Evolutionary conservation across 768 basidiomycete genomes (phyloP), one percentile per base, ranked within the genome.

Genomic region (Amylocystis lapponica): DNA sequence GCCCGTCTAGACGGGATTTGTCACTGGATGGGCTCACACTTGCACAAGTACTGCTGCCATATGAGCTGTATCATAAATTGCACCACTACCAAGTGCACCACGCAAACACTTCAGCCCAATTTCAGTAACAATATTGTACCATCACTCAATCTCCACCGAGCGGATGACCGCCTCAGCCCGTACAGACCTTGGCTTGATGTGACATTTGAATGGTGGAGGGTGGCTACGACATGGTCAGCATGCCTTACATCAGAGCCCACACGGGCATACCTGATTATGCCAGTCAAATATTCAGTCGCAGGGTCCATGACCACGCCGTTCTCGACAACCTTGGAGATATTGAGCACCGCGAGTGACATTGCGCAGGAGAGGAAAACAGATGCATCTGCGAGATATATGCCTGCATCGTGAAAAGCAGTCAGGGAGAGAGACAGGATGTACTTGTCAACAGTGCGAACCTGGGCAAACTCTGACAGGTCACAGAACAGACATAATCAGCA

Each of bases 341-440:
- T 50, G 47, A 70, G 67, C 2, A 61, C 39, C 3, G 68, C 63
- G 21, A 72, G 55, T 10, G 53, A 57, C 21, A 64, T 64, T 3
- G 67, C 62, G 11, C 64, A 57, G 55, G 64, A 66, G 21, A 72
- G 13, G 13, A 56, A 62, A 3, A 64, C 41, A 3, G 66, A 68
- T 1, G 65, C 60, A 16, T 72, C 67, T 4, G 68, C 73, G 29
- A 78, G 52, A 35, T 68, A 41, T 20, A 63, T 56, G 5, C 72
- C 74, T 25, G 68, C 66, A 11, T 16, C 19, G 13, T 31, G n/a
- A 11, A n/a, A 29, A n/a, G 25, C 16, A 51, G 7, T 5, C 32
- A 16, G 11, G 5, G 4, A 26, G 41, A n/a, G n/a, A n/a, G 47
- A 50, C 21, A 42, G 21, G 30, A 48, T 43, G 30, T 3, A 14